phyloP scores from a whole-genome alignment of 306 rosid species.

The Astragalus glycyphyllos region DNA sequence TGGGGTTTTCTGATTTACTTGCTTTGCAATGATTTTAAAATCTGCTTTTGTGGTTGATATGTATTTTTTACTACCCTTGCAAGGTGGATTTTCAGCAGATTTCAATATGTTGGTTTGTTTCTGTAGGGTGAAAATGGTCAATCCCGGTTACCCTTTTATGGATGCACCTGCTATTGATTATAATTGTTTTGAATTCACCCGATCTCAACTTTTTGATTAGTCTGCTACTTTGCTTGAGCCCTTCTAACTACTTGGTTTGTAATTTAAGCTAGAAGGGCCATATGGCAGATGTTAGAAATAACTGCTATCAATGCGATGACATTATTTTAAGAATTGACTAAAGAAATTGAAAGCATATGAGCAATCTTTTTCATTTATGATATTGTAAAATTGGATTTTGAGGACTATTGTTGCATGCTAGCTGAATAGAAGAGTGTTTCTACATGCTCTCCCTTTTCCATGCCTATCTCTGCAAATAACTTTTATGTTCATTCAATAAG shows the following conservation, averaged over 20 bases:
- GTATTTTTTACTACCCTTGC: neutral
- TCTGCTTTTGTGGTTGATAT: neutral
- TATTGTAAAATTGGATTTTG: neutral
- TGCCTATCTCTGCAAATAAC: conserved; percentile 5
- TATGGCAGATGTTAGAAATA: neutral
- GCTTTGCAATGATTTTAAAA: neutral
- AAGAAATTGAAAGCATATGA: neutral
- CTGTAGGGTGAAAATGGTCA: conserved; percentile 3
- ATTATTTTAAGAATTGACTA: neutral
- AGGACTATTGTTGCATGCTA: neutral
- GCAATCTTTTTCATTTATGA: conserved; percentile 12
- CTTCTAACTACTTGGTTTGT: conserved; percentile 4
- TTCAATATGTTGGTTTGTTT: neutral
- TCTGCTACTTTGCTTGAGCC: neutral
- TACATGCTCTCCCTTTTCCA: neutral
- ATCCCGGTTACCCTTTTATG: neutral
- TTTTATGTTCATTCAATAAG: neutral
- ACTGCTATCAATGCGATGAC: conserved; percentile 9
- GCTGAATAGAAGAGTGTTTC: neutral
- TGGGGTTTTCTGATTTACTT: neutral
- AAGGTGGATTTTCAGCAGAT: neutral
- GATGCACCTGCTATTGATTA: neutral
- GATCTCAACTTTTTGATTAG: neutral
- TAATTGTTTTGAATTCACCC: neutral
- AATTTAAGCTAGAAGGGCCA: neutral